A percentile compares a stretch with the other conserved stretches of the same genome.
phyloP scores from a whole-genome alignment of 2,329 filamentous ascomycete genomes.

The Metarhizium anisopliae region DNA sequence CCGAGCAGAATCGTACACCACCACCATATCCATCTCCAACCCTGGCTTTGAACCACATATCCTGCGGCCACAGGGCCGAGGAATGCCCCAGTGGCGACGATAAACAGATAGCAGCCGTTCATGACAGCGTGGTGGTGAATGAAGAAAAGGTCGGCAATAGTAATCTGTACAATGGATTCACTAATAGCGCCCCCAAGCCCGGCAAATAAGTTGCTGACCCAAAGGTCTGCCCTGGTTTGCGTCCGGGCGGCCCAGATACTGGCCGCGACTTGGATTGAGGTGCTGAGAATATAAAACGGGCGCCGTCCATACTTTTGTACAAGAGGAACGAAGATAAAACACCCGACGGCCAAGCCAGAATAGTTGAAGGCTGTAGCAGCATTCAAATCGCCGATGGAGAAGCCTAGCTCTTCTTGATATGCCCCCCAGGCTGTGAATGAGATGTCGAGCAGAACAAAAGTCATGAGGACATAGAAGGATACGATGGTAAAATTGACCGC shows the following conservation, averaged over 20 bases:
- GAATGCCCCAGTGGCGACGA: conserved; percentile 17
- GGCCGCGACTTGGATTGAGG: conserved; percentile 8
- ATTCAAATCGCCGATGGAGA: neutral
- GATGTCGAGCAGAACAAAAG: neutral
- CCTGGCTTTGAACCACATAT: conserved; percentile 12
- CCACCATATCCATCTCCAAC: conserved; percentile 22
- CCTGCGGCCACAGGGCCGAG: conserved; percentile 13
- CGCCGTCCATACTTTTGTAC: conserved; percentile 25
- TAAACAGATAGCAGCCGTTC: conserved; percentile 19
- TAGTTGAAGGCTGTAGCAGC: neutral
- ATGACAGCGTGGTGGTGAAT: conserved; percentile 19
- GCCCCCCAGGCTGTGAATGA: neutral
- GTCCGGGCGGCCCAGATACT: conserved; percentile 11
- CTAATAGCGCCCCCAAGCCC: conserved; percentile 29
- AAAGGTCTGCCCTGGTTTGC: conserved; percentile 10
- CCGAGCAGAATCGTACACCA: conserved; percentile 6
- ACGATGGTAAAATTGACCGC: neutral
- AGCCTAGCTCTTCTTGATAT: neutral
- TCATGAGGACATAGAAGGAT: neutral
- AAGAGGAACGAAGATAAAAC: conserved; percentile 21
- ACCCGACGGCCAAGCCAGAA: neutral
- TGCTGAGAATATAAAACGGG: conserved; percentile 18
- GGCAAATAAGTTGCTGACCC: conserved; percentile 12
- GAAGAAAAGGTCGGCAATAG: conserved; percentile 24
- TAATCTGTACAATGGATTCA: conserved; percentile 28